phyloP scores from a whole-genome alignment of 179 eudicot species.

The Amaranthus tricolor region DNA sequence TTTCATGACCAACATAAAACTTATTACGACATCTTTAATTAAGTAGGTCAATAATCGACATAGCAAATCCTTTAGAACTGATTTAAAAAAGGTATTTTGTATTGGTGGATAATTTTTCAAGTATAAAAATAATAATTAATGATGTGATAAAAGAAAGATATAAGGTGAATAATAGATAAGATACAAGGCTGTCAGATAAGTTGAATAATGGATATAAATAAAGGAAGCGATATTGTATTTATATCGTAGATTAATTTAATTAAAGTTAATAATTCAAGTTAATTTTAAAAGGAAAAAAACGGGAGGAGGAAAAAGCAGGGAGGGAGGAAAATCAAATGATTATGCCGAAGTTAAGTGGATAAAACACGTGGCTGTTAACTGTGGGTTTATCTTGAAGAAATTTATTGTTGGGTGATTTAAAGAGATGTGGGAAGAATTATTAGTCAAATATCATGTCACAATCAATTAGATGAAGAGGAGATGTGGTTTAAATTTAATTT shows the following conservation, averaged over 20 bases:
- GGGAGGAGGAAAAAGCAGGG: neutral
- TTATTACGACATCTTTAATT: too few species aligned
- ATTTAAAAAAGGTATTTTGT: neutral
- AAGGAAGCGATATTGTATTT: neutral
- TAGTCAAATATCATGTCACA: conserved; percentile 28
- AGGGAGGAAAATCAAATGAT: conserved; percentile 19
- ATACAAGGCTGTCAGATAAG: conserved; percentile 30
- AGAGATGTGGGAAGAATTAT: neutral
- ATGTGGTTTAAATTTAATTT: too few species aligned
- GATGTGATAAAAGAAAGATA: too few species aligned
- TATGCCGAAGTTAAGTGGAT: conserved; percentile 11
- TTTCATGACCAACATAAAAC: too few species aligned
- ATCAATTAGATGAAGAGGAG: neutral
- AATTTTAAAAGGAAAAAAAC: neutral
- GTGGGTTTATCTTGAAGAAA: conserved; percentile 12
- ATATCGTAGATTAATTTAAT: too few species aligned
- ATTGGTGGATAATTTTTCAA: neutral
- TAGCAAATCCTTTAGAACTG: too few species aligned
- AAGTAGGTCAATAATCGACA: too few species aligned
- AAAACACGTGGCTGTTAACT: conserved; percentile 26
- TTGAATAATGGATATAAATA: neutral
- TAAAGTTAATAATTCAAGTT: neutral
- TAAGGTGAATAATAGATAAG: conserved; percentile 6
- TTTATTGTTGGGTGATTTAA: neutral
- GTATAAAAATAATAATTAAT: neutral